Evolutionary conservation across 495 filamentous ascomycete species (phyloP).

Genomic region (Neurospora sp.): DNA sequence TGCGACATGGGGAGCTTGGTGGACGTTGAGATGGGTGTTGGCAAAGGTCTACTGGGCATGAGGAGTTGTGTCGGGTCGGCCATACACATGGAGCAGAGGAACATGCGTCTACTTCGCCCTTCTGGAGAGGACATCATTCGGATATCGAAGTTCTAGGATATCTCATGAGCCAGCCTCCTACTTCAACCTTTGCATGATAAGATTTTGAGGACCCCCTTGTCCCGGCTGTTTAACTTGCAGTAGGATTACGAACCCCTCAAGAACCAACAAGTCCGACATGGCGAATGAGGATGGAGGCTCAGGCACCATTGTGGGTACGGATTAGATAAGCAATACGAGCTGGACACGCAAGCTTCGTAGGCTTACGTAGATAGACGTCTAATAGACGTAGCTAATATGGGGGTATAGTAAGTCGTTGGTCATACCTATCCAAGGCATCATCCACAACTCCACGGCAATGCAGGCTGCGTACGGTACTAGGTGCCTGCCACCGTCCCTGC

Average conservation of each 20-base stretch:
- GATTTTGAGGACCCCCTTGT: not conserved
- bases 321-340: not conserved
- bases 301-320: not conserved
- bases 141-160: not conserved
- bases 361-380: not conserved
- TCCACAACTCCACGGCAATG: too few species aligned
- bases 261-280: not conserved
- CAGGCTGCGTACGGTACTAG: too few species aligned
- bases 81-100: not conserved
- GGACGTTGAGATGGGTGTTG: constrained; percentile 7
- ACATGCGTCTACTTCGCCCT: not conserved
- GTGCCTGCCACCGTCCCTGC: too few species aligned
- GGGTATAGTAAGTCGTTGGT: not conserved
- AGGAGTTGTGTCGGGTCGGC: not conserved
- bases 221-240: not conserved
- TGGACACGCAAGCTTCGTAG: not conserved
- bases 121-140: not conserved
- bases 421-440: too few species aligned
- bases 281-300: not conserved
- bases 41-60: not conserved
- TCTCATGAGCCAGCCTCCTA: not conserved
- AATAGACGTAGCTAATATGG: not conserved
- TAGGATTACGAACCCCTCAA: not conserved
- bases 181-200: not conserved
- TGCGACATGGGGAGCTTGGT: constrained; percentile 21